These are phyloP conservation scores for Oxyria digyna DNA, from an alignment of 148 eudicot genomes.

Conservation along the genomic window DNA sequence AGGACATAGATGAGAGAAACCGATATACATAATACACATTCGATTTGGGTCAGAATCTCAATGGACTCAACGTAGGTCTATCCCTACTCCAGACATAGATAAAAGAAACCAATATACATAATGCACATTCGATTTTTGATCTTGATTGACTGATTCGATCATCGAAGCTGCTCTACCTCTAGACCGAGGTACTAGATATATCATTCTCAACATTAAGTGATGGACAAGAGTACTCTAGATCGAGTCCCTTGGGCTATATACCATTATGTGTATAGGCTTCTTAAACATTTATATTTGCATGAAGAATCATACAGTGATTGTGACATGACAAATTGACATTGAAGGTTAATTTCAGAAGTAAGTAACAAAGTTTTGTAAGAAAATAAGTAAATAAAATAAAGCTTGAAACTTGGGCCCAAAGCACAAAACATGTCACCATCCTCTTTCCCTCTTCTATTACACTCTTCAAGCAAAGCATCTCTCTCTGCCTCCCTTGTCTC, in stretches of 20 bases:
- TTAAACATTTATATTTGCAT: not conserved
- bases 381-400: not conserved
- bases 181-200: no score
- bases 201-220: no score
- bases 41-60: no score
- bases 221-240: no score
- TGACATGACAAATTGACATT: not conserved
- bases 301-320: not conserved
- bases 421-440: slow-evolving; percentile 2
- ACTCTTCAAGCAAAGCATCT: slow-evolving; percentile 50
- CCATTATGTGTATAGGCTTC: not conserved
- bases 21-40: no score
- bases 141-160: no score
- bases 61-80: no score
- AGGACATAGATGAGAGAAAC: no score
- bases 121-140: no score
- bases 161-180: no score
- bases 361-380: not conserved
- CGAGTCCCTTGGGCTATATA: not conserved
- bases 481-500: slow-evolving; percentile 17
- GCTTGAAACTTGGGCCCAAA: slow-evolving; percentile 3
- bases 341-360: not conserved
- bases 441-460: slow-evolving; percentile 6
- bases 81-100: no score
- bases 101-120: no score